Base-by-base conservation (phyloP, 2,329 filamentous ascomycete genomes). In the Trichoderma sp. region DNA sequence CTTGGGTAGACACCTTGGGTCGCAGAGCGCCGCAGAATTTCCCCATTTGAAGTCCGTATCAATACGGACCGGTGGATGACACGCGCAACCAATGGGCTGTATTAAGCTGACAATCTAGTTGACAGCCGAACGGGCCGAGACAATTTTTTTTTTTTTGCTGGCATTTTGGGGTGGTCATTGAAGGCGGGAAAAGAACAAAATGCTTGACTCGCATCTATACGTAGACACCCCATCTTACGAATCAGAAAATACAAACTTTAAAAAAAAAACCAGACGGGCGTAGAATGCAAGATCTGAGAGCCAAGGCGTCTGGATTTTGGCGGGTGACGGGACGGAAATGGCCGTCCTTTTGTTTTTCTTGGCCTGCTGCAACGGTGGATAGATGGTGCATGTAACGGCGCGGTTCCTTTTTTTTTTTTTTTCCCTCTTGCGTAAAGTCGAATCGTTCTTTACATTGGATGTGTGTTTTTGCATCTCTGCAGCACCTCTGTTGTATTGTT, bases 71-170 rank as follows among this genome's bases (percentile, higher is more conserved):
- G 29, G 29, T 22, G 42, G 19, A 48, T 48, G 19, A 13, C 0
- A 48, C 12, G 17, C 29, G n/a, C n/a, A n/a, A 34, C 19, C 34
- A 10, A 25, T 52, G 8, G n/a, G 22, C 50, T 64, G 22, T 17
- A 34, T 29, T 32, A 54, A 13, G 60, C 50, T 64, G 60, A 54
- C 60, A 27, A 54, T 42, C 25, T 53, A 58, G 9, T 32, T 32
- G 34, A 34, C 25, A 64, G 60, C 60, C 48, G 60, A 34, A 52
- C 60, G 60, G 50, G 25, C 48, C 60, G 60, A 54, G 25, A 54
- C 35, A 54, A 0, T 19, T 2, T 4, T 19, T 2, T 4, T n/a
- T 15, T 25, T 35, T 27, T 22, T 45, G 12, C 27, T 29, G n/a
- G 27, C 10, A 15, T 5, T 19, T n/a, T n/a, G n/a, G n/a, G n/a